Evolutionary conservation across 805 yeast species (phyloP).

Genomic region (Wickerhamomyces subpelliculosus): DNA sequence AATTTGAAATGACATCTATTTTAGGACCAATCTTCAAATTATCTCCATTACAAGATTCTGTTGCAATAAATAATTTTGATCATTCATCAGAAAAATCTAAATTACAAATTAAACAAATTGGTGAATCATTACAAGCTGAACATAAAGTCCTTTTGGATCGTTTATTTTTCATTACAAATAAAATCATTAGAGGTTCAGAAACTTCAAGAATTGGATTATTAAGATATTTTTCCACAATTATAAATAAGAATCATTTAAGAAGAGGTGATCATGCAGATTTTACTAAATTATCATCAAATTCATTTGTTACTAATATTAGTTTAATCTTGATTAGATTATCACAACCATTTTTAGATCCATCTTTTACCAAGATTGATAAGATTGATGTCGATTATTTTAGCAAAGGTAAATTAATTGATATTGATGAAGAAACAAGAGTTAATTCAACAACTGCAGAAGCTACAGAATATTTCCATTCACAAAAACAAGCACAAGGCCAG

Average conservation of each 20-base stretch:
- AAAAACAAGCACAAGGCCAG: constrained; percentile 27
- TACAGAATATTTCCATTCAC: constrained; percentile 47
- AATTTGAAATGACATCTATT: constrained; percentile 54
- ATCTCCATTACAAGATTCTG: constrained; percentile 62
- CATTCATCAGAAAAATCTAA: constrained; percentile 25
- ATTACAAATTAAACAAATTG: constrained; percentile 40
- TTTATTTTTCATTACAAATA: constrained; percentile 63
- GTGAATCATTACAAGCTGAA: constrained; percentile 58
- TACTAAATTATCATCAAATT: constrained; percentile 63
- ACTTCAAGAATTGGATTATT: constrained; percentile 58
- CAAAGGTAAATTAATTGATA: constrained; percentile 46
- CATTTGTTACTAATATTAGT: constrained; percentile 73
- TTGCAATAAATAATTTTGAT: constrained; percentile 39
- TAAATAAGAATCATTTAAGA: constrained; percentile 82
- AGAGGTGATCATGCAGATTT: constrained; percentile 78
- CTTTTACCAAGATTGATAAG: constrained; percentile 62
- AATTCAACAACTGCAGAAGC: constrained; percentile 72
- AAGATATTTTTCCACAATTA: constrained; percentile 61
- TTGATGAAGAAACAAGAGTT: constrained; percentile 76
- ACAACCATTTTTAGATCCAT: constrained; percentile 73
- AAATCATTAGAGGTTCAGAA: constrained; percentile 66
- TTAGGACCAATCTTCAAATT: constrained; percentile 73
- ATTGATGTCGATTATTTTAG: constrained; percentile 68
- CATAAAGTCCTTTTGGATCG: constrained; percentile 52
- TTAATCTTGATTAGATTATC: constrained; percentile 63